Conservation (phyloP, 2,329 filamentous ascomycete species). For the Plenodomus lindquistii region DNA sequence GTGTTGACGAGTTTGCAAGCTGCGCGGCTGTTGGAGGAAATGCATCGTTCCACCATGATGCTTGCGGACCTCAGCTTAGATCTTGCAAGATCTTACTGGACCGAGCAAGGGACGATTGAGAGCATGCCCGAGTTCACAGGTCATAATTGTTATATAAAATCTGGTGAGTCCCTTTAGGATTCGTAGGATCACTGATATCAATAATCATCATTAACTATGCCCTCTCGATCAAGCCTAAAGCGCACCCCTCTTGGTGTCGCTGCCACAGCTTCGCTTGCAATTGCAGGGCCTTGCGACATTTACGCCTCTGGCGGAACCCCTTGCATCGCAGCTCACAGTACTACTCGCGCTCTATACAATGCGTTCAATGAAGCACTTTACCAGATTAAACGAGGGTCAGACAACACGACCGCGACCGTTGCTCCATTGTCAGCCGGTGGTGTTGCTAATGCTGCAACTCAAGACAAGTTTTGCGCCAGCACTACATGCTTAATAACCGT, state of each 20-base stretch:
- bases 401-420: conserved; percentile 54
- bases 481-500: conserved; percentile 67
- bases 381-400: conserved; percentile 62
- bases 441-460: conserved; percentile 63
- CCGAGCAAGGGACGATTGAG: no score
- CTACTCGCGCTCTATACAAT: conserved; percentile 65
- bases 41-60: background rate
- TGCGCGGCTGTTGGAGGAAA: no score
- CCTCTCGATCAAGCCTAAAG: conserved; percentile 7
- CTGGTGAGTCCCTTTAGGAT: no score
- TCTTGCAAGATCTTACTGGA: background rate
- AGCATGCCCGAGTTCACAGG: no score
- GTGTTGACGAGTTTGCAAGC: no score
- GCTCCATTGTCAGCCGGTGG: conserved; percentile 60
- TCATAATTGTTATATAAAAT: no score
- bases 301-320: conserved; percentile 62
- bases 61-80: background rate
- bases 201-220: conserved; percentile 3
- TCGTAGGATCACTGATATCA: no score
- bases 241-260: conserved; percentile 12
- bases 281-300: conserved; percentile 64
- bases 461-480: conserved; percentile 63
- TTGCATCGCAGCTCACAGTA: conserved; percentile 68
- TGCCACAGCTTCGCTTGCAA: conserved; percentile 14
- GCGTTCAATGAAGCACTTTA: conserved; percentile 60